Evolutionary conservation across 352 stramenopile genomes (phyloP).

Genomic region (Paralagenidium karlingii): DNA sequence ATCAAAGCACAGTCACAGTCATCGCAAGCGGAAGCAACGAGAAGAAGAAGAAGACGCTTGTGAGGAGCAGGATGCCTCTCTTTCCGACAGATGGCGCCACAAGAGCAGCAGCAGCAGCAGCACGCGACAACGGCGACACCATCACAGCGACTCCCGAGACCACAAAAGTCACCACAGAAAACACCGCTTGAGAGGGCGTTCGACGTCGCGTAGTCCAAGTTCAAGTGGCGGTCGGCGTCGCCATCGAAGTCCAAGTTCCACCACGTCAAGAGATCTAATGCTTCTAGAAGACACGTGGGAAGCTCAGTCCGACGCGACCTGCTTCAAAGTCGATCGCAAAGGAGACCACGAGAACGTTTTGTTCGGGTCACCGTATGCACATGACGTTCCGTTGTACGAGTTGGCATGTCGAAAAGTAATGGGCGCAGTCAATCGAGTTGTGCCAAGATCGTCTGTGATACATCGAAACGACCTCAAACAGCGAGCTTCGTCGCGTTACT

Average conservation of each 20-base stretch:
- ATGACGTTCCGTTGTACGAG: conserved; percentile 48
- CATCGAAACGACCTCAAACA: not conserved
- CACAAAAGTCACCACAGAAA: conserved; percentile 3
- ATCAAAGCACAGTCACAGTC: conserved; percentile 3
- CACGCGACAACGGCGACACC: not conserved
- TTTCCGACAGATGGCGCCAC: not conserved
- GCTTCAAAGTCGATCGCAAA: conserved; percentile 51
- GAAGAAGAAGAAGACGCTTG: conserved; percentile 12
- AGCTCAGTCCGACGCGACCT: not conserved
- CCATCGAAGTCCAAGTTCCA: conserved; percentile 6
- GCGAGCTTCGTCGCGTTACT: conserved; percentile 26
- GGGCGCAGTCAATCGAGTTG: not conserved
- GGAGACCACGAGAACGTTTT: conserved; percentile 58
- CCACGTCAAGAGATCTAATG: not conserved
- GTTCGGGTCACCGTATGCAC: conserved; percentile 48
- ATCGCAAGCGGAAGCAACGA: conserved; percentile 9
- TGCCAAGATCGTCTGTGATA: not conserved
- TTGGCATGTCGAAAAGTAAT: not conserved
- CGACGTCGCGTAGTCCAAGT: not conserved
- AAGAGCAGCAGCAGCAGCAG: not conserved
- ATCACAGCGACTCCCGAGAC: conserved; percentile 1
- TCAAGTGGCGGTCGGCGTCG: conserved; percentile 4
- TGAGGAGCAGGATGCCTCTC: not conserved
- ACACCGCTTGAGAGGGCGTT: not conserved
- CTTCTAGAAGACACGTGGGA: conserved; percentile 7